Percentiles rank a stretch among this genome's conserved stretches.
Conservation (phyloP, 2,329 filamentous ascomycete genomes). For the Ilyonectria sp. region DNA sequence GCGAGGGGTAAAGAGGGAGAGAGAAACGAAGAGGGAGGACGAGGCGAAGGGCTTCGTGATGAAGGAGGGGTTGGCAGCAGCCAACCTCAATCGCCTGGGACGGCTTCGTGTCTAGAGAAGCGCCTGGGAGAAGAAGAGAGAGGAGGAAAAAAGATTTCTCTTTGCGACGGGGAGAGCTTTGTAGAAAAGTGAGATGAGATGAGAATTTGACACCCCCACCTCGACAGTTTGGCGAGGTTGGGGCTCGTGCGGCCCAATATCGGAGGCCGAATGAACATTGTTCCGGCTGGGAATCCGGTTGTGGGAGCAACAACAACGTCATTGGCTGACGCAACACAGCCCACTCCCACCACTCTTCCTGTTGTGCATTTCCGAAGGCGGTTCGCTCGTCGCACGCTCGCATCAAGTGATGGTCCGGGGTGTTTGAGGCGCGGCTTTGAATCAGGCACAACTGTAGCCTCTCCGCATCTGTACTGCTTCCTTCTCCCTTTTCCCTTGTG, state of each 20-base stretch:
- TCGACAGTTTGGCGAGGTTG: constrained; percentile 46
- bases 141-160: constrained; percentile 41
- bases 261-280: constrained; percentile 32
- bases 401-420: constrained; percentile 31
- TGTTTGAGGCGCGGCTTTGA: constrained; percentile 24
- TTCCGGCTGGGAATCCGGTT: constrained; percentile 40
- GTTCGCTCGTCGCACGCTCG: constrained; percentile 24
- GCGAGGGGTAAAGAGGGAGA: constrained; percentile 63
- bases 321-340: constrained; percentile 42
- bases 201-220: constrained; percentile 52
- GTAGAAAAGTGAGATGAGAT: constrained; percentile 43
- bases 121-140: constrained; percentile 37
- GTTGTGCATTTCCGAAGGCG: constrained; percentile 10
- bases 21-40: constrained; percentile 68
- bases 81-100: constrained; percentile 57
- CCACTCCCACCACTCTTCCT: neutral
- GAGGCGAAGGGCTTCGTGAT: constrained; percentile 61
- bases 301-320: constrained; percentile 34
- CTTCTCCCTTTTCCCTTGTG: constrained; percentile 7
- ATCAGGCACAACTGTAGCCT: constrained; percentile 20
- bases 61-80: constrained; percentile 55
- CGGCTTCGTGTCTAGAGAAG: constrained; percentile 47
- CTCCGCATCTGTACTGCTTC: constrained; percentile 8
- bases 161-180: constrained; percentile 43
- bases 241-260: constrained; percentile 36